Evolutionary conservation across 2,329 filamentous ascomycete species (phyloP).

Genomic region (Venturia oleaginea): DNA sequence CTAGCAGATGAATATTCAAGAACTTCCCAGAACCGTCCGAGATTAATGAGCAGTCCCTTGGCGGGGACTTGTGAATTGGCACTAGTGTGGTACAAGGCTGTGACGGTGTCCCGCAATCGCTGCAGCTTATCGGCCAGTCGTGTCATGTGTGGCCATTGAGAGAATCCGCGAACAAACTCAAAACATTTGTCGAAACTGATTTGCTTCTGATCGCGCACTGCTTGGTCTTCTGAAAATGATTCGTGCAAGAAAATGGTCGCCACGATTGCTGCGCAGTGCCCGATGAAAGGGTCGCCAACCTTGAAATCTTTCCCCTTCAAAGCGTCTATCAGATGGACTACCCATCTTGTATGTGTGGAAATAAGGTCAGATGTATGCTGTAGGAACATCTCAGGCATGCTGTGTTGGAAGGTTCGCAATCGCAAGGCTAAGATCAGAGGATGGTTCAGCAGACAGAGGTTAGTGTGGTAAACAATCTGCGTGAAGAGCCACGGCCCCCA

Average conservation of each 20-base stretch:
- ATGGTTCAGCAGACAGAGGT: slow-evolving; percentile 45
- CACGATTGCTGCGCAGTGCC: slow-evolving; percentile 43
- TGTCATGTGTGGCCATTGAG: slow-evolving; percentile 38
- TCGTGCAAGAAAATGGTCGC: slow-evolving; percentile 47
- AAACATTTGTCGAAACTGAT: slow-evolving; percentile 38
- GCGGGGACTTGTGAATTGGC: slow-evolving; percentile 19
- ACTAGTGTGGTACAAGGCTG: slow-evolving; percentile 31
- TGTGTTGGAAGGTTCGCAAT: slow-evolving; percentile 43
- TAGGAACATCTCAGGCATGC: slow-evolving; percentile 46
- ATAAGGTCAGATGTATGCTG: slow-evolving; percentile 46
- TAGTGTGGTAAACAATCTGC: slow-evolving; percentile 45
- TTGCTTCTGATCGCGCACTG: slow-evolving; percentile 33
- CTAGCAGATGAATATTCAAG: slow-evolving; percentile 38
- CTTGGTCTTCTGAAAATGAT: slow-evolving; percentile 38
- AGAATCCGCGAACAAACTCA: slow-evolving; percentile 33
- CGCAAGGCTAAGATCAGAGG: slow-evolving; percentile 44
- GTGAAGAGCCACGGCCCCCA: slow-evolving; percentile 46
- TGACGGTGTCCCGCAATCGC: slow-evolving; percentile 35
- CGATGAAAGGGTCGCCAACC: slow-evolving; percentile 39
- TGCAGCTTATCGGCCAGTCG: slow-evolving; percentile 36
- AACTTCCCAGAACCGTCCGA: slow-evolving; percentile 41
- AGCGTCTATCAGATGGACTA: slow-evolving; percentile 43
- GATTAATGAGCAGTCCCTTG: slow-evolving; percentile 35
- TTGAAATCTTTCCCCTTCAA: slow-evolving; percentile 37
- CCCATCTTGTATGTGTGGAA: slow-evolving; percentile 44